Percentiles rank a stretch among this genome's conserved stretches.
Conservation (phyloP, 1,284 basidiomycete genomes). For the Cerrena zonata region DNA sequence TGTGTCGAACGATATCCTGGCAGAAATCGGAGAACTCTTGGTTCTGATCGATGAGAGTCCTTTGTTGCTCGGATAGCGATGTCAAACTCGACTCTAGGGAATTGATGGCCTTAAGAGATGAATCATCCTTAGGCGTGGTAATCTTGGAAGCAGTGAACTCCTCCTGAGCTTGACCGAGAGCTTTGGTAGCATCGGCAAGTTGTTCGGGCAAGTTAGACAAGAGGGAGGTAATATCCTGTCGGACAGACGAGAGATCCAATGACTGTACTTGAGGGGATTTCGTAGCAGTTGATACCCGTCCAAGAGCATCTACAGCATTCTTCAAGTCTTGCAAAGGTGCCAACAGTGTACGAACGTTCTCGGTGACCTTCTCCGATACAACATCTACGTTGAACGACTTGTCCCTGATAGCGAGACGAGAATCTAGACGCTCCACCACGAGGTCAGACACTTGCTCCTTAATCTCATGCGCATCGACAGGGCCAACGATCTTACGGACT, state of each 20-base stretch:
- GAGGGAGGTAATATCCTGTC: conserved; percentile 28
- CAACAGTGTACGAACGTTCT: conserved; percentile 45
- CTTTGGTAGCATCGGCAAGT: conserved; percentile 36
- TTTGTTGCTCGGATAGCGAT: conserved; percentile 38
- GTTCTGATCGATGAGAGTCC: conserved; percentile 39
- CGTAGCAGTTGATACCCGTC: conserved; percentile 27
- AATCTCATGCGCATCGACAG: conserved; percentile 74
- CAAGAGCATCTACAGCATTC: conserved; percentile 34
- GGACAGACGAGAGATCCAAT: conserved; percentile 18
- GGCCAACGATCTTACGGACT: conserved; percentile 62
- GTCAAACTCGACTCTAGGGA: conserved; percentile 43
- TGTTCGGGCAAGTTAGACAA: conserved; percentile 40
- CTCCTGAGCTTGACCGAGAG: conserved; percentile 32
- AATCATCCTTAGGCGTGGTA: conserved; percentile 11
- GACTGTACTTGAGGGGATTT: conserved; percentile 6
- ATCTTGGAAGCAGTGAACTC: conserved; percentile 29
- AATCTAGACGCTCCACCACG: conserved; percentile 75
- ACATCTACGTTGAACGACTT: conserved; percentile 59
- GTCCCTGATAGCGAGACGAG: conserved; percentile 70
- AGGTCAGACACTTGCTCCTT: conserved; percentile 81
- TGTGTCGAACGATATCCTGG: conserved; percentile 45
- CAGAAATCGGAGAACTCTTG: conserved; percentile 46
- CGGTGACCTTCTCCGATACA: conserved; percentile 50
- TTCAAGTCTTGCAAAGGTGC: conserved; percentile 45
- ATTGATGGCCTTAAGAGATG: conserved; percentile 25